Conservation (phyloP, 371 early-diverging fungal genomes). For the Astathelohania contejeani region DNA sequence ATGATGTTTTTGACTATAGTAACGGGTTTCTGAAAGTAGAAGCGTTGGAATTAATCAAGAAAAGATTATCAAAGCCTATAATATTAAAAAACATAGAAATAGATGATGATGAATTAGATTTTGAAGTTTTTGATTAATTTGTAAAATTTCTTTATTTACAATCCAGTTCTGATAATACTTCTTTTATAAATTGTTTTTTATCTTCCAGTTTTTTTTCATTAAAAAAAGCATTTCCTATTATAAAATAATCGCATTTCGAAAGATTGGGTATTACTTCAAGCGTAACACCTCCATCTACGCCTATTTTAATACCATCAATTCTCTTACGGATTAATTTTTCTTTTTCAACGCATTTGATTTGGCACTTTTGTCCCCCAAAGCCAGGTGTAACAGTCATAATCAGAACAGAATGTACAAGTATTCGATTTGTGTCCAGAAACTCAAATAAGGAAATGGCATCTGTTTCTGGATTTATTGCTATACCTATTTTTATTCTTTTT, state of each 20-base stretch:
- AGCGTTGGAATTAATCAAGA: no score
- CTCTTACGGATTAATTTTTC: conserved; percentile 9
- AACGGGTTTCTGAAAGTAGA: no score
- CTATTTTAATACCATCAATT: conserved; percentile 11
- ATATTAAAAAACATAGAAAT: no score
- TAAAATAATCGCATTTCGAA: conserved; percentile 29
- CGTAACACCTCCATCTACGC: conserved; percentile 51
- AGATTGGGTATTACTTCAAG: conserved; percentile 20
- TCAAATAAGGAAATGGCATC: background rate
- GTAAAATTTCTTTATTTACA: no score
- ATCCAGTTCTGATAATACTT: background rate
- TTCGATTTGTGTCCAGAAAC: background rate
- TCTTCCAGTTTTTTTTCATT: conserved; percentile 12
- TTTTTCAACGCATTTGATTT: conserved; percentile 13
- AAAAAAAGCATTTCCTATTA: conserved; percentile 46
- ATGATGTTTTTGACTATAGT: no score
- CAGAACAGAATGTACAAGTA: conserved; percentile 13
- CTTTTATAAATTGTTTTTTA: conserved; percentile 11
- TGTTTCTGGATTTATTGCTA: conserved; percentile 34
- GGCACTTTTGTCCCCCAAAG: conserved; percentile 41
- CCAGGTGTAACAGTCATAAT: conserved; percentile 50
- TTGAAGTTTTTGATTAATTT: no score
- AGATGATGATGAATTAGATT: no score
- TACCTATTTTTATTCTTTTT: conserved; percentile 18
- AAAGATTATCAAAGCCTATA: no score